Conservation (phyloP, 1,139 yeast species). For the Kodamaea alishanica region DNA sequence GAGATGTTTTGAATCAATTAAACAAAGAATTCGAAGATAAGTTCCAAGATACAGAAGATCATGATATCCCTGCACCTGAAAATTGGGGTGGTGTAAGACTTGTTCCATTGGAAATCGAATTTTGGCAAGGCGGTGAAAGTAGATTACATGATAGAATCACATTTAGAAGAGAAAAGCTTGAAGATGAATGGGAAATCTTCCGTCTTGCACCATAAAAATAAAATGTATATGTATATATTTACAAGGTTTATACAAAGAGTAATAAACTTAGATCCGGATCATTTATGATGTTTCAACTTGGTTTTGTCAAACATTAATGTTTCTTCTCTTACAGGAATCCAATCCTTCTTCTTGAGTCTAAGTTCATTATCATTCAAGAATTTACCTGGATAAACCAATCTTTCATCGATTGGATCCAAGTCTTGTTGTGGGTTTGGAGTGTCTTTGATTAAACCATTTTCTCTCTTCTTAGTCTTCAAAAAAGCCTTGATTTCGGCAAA, state of each 20-base stretch:
- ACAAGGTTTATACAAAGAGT: constrained; percentile 2
- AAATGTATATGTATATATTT: not conserved
- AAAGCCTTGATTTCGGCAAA: constrained; percentile 73
- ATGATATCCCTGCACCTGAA: constrained; percentile 83
- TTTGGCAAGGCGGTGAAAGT: constrained; percentile 94
- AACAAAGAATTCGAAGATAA: constrained; percentile 49
- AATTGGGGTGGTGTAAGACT: constrained; percentile 94
- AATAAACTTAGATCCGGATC: not conserved
- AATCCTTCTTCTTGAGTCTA: constrained; percentile 50
- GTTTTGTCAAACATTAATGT: constrained; percentile 28
- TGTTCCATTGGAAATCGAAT: constrained; percentile 86
- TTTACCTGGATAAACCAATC: constrained; percentile 75
- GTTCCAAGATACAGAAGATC: constrained; percentile 54
- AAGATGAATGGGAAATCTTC: constrained; percentile 55
- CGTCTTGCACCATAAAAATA: constrained; percentile 68
- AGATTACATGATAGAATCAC: constrained; percentile 87
- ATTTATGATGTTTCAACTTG: constrained; percentile 23
- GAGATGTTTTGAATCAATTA: constrained; percentile 60
- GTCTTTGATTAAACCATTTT: constrained; percentile 24
- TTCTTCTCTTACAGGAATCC: constrained; percentile 52
- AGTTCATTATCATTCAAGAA: constrained; percentile 43
- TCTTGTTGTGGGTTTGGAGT: constrained; percentile 43
- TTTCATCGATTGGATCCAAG: constrained; percentile 59
- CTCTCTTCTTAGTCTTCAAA: constrained; percentile 54
- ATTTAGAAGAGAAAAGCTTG: constrained; percentile 54